Evolutionary conservation across 2,329 filamentous ascomycete genomes (phyloP), one percentile per base, ranked within the genome.

Genomic region (Didymella sp.): DNA sequence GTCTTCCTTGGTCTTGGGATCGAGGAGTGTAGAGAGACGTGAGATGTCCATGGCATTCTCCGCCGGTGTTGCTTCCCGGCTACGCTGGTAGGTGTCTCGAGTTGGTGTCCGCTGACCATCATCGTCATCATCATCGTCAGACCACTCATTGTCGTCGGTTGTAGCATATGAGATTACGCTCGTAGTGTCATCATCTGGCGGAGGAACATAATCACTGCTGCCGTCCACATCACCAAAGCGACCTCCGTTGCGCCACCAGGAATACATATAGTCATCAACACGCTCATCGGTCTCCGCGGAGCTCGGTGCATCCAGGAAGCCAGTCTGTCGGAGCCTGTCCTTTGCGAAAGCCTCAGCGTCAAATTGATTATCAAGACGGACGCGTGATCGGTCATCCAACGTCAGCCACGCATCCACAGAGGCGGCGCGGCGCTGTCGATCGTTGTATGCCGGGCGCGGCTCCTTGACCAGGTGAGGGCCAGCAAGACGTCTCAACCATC

Each of bases 331-430:
- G 27, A 89, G 78, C 45, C 86, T 82, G 51, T 85, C 85, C 63
- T 91, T 85, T 64, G 93, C 87, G 72, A 95, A 91, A 1, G 80
- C 82, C 75, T 97, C 94, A 2, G 97, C 87, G 67, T 98, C 93
- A 25, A 92, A 85, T 31, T 61, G 52, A 22, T 33, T 49, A 12
- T 70, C 61, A 9, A 64, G 64, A 3, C 64, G 67, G 28, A 67
- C 43, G 8, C 63, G 64, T 15, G 51, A 65, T 19, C 62, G 62
- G 27, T 71, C 69, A 49, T 72, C 70, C 6, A 67, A 51, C 4
- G 61, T 62, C 44, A 72, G 51, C 69, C 69, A 68, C 15, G 64
- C 59, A 13, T 64, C 67, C 33, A 57, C 48, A 22, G 54, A 57
- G 17, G 44, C 54, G 25, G 48, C 54, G n/a, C 49, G 48, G 21